Evolutionary conservation across 306 rosid species (phyloP), one percentile per base, ranked within the genome.

Genomic region (Gillenia trifoliata): DNA sequence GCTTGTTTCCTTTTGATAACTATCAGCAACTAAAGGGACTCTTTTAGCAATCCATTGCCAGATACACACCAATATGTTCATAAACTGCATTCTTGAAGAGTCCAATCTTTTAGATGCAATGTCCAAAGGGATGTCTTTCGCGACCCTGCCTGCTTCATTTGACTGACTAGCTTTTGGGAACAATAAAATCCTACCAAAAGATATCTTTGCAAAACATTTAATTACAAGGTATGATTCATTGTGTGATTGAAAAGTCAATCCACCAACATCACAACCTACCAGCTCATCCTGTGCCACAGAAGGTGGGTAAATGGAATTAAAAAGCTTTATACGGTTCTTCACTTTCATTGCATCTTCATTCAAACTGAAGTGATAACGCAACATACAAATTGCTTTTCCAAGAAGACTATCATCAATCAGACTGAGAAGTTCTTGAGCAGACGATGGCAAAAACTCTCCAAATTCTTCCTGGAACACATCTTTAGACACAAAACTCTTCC

Each of bases 361-460:
- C 28, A 88, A 71, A 63, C 86, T 77, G 78, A 84, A 82, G 88
- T 86, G 87, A 81, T 80, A 78, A 80, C 74, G 74, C 84, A 94
- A 70, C 91, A 94, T 91, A 54, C 70, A 70, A 76, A 89, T 64
- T 70, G 88, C 77, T 81, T 90, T 91, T 76, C 94, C 91, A 82
- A 94, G 94, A 84, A 94, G 94, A 83, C 96, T 91, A 61, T 66
- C 52, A 83, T 88, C 76, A 29, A 81, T 67, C 80, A 87, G 86
- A 75, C 67, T 47, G 12, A 89, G 72, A 72, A 94, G 81, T 76
- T 94, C 91, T 72, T 76, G 80, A 74, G 77, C 59, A 74, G 97
- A 87, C 72, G 80, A 80, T 45, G 97, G 98, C 47, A 86, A 55
- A 56, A 83, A 62, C 60, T 88, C 84, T 8, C 80, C 86, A 77